These are phyloP conservation scores for Candida labiduridarum DNA, from an alignment of 1,139 yeast species.

Conservation along the genomic window DNA sequence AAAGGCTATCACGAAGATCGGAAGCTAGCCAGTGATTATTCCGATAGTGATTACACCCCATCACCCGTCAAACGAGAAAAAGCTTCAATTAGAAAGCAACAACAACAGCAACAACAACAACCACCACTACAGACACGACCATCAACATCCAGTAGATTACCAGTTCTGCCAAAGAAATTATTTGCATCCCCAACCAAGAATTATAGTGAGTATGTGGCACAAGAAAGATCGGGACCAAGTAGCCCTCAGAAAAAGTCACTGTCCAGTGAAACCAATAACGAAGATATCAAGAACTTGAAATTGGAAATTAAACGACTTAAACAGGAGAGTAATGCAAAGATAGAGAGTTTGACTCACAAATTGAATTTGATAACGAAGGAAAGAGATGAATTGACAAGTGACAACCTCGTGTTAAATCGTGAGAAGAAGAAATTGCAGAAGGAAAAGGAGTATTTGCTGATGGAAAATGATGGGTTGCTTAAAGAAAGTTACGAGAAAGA, in stretches of 20 bases:
- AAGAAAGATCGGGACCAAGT: slow-evolving; percentile 7
- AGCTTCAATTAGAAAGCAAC: neutral
- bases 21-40: neutral
- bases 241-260: slow-evolving; percentile 4
- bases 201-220: slow-evolving; percentile 5
- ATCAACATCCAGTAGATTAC: neutral
- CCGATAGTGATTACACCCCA: neutral
- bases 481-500: neutral
- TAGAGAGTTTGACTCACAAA: neutral
- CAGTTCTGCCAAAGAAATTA: slow-evolving; percentile 6
- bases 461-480: neutral
- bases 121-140: neutral
- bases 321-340: neutral
- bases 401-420: neutral
- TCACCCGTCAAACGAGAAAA: slow-evolving; percentile 1
- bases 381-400: neutral
- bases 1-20: neutral
- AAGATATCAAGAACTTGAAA: neutral
- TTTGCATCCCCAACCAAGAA: slow-evolving; percentile 9
- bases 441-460: neutral
- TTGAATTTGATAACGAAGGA: neutral
- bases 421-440: neutral
- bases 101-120: neutral
- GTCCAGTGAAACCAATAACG: neutral
- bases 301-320: slow-evolving; percentile 1